Conservation (phyloP, 2,329 filamentous ascomycete species). For the Xylogone sp. region DNA sequence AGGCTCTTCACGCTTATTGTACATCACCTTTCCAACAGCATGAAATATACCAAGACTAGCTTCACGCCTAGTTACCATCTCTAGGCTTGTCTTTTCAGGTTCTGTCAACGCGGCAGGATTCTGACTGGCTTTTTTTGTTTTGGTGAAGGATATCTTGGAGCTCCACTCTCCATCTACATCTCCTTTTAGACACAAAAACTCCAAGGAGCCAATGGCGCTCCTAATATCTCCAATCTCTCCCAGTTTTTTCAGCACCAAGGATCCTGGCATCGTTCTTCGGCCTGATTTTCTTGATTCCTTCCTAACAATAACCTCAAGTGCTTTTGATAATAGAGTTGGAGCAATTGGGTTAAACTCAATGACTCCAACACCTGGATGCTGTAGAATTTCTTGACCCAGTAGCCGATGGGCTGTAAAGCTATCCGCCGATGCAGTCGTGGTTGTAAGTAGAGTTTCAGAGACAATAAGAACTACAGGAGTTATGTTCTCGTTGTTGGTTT, state of each 20-base stretch:
- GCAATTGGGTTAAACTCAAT: conserved; percentile 95
- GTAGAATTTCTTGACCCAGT: conserved; percentile 79
- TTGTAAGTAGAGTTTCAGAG: conserved; percentile 85
- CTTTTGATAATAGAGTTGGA: conserved; percentile 78
- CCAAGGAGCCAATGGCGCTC: conserved; percentile 85
- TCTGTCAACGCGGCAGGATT: conserved; percentile 61
- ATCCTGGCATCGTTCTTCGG: conserved; percentile 70
- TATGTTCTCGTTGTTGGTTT: conserved; percentile 37
- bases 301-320: conserved; percentile 73
- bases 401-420: conserved; percentile 91
- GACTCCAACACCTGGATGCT: conserved; percentile 71
- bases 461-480: conserved; percentile 84
- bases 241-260: conserved; percentile 71
- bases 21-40: conserved; percentile 90
- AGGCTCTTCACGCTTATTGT: conserved; percentile 79
- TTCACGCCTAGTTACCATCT: conserved; percentile 81
- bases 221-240: conserved; percentile 89
- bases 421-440: conserved; percentile 78
- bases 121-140: conserved; percentile 58
- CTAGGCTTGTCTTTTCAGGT: conserved; percentile 74
- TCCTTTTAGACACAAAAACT: conserved; percentile 85
- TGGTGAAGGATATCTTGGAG: conserved; percentile 64
- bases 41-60: conserved; percentile 92
- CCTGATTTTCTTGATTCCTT: conserved; percentile 83
- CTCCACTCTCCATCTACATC: conserved; percentile 74